These are phyloP conservation scores for Trichoderma hamatum DNA, from an alignment of 2,329 filamentous ascomycete genomes.

Conservation along the genomic window DNA sequence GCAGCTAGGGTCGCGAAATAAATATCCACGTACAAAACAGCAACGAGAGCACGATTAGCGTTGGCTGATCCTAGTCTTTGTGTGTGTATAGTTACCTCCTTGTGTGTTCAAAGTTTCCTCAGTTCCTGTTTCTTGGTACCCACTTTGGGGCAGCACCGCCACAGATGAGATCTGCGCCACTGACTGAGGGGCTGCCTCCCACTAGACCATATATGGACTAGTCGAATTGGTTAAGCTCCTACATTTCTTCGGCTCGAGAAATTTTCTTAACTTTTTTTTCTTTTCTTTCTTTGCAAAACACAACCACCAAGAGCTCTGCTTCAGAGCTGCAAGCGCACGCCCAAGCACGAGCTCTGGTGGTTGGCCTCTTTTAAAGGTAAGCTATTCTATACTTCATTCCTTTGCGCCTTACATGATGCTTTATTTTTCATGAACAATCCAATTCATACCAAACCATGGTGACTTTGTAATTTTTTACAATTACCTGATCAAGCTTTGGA, in stretches of 20 bases:
- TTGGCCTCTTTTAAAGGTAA: slow-evolving; percentile 25
- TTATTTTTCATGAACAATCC: slow-evolving; percentile 59
- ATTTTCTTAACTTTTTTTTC: slow-evolving; percentile 31
- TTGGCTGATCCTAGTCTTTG: not conserved
- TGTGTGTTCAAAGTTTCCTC: not conserved
- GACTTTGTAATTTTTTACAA: slow-evolving; percentile 53
- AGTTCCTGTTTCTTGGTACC: not conserved
- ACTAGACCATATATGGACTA: slow-evolving; percentile 33
- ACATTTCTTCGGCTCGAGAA: slow-evolving; percentile 31
- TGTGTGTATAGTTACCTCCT: not conserved
- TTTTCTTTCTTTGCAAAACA: slow-evolving; percentile 30
- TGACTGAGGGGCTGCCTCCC: slow-evolving; percentile 31
- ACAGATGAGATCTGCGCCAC: slow-evolving; percentile 35
- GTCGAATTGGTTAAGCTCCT: slow-evolving; percentile 34
- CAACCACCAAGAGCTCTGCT: slow-evolving; percentile 22
- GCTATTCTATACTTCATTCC: slow-evolving; percentile 19
- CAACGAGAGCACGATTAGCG: not conserved
- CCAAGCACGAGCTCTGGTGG: slow-evolving; percentile 19
- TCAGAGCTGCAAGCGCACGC: slow-evolving; percentile 32
- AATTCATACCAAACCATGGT: slow-evolving; percentile 64
- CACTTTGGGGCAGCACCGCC: slow-evolving; percentile 42
- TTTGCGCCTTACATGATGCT: slow-evolving; percentile 39
- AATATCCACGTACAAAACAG: not conserved
- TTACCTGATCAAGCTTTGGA: slow-evolving; percentile 55
- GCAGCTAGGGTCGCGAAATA: slow-evolving; percentile 31